These are phyloP conservation scores for Ustilago hordei DNA, from an alignment of 1,284 basidiomycete genomes.

Conservation along the genomic window DNA sequence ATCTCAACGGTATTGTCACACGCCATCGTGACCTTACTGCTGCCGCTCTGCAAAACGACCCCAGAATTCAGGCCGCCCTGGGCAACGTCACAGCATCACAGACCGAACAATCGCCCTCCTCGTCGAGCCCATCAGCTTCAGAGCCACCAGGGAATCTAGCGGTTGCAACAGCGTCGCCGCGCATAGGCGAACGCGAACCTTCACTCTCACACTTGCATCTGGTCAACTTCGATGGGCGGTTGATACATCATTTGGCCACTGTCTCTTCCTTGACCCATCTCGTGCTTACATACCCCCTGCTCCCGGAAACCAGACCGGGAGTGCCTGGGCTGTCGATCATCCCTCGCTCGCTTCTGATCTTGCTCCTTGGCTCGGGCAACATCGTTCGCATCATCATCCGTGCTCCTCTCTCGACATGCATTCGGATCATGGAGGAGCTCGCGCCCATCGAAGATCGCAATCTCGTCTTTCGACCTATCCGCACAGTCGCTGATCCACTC, in stretches of 20 bases:
- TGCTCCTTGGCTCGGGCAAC: constrained; percentile 41
- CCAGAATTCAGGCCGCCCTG: constrained; percentile 30
- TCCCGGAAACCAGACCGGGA: constrained; percentile 23
- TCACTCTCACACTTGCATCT: constrained; percentile 46
- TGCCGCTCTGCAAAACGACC: constrained; percentile 33
- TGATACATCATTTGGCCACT: constrained; percentile 43
- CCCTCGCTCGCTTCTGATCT: constrained; percentile 40
- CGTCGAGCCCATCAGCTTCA: neutral
- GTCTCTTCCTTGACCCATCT: constrained; percentile 42
- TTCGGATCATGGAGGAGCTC: constrained; percentile 43
- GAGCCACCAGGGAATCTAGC: neutral
- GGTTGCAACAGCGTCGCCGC: neutral
- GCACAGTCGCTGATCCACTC: constrained; percentile 6
- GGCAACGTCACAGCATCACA: neutral
- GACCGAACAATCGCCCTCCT: neutral
- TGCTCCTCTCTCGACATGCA: constrained; percentile 30
- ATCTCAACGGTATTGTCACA: constrained; percentile 34
- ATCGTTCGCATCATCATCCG: constrained; percentile 34
- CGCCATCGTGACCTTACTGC: constrained; percentile 43
- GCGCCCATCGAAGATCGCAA: constrained; percentile 39
- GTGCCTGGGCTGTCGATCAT: constrained; percentile 32
- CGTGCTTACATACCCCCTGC: constrained; percentile 37
- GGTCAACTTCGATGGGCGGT: constrained; percentile 40
- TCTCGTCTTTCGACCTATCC: constrained; percentile 44
- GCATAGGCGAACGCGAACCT: constrained; percentile 12